Conservation (phyloP, 2,329 filamentous ascomycete genomes). For the Didymella segeticola region DNA sequence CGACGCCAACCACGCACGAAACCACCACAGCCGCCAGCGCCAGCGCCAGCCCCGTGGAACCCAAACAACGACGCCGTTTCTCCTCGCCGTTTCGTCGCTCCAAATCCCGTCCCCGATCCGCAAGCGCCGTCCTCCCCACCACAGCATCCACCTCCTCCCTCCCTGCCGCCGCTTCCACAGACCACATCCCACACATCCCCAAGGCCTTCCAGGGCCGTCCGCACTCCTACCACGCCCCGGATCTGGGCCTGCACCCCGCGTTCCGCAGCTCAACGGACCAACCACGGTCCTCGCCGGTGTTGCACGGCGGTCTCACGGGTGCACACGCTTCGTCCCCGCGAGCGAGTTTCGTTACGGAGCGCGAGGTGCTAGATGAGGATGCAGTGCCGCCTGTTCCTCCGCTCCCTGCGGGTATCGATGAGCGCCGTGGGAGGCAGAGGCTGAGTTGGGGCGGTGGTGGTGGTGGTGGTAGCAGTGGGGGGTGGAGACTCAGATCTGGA, state of each 20-base stretch:
- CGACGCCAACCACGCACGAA: slow-evolving; percentile 23
- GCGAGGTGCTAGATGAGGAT: slow-evolving; percentile 23
- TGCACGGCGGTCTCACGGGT: slow-evolving; percentile 21
- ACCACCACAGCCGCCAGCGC: slow-evolving; percentile 13
- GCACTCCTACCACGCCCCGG: slow-evolving; percentile 44
- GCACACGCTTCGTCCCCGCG: slow-evolving; percentile 41
- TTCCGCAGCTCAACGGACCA: slow-evolving; percentile 16
- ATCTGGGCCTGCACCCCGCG: slow-evolving; percentile 31
- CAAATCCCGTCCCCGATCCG: slow-evolving; percentile 36
- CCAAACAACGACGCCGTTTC: slow-evolving; percentile 40
- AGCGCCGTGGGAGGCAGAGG: slow-evolving; percentile 7
- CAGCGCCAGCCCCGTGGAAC: slow-evolving; percentile 22
- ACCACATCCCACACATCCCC: slow-evolving; percentile 8
- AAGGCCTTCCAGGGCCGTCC: slow-evolving; percentile 21
- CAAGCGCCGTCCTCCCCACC: slow-evolving; percentile 37
- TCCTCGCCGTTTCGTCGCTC: slow-evolving; percentile 46
- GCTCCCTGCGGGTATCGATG: slow-evolving; percentile 31
- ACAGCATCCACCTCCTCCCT: slow-evolving; percentile 15
- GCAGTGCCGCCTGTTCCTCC: slow-evolving; percentile 39
- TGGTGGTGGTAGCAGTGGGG: too few species aligned
- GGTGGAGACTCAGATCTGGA: slow-evolving; percentile 36
- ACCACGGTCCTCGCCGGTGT: slow-evolving; percentile 11
- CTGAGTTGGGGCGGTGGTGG: slow-evolving; percentile 28
- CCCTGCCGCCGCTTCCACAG: slow-evolving; percentile 3
- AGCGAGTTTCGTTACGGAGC: slow-evolving; percentile 17